Base-by-base conservation (phyloP, 192 early-diverging fungal species). In the Dimargaris cristalligena region DNA sequence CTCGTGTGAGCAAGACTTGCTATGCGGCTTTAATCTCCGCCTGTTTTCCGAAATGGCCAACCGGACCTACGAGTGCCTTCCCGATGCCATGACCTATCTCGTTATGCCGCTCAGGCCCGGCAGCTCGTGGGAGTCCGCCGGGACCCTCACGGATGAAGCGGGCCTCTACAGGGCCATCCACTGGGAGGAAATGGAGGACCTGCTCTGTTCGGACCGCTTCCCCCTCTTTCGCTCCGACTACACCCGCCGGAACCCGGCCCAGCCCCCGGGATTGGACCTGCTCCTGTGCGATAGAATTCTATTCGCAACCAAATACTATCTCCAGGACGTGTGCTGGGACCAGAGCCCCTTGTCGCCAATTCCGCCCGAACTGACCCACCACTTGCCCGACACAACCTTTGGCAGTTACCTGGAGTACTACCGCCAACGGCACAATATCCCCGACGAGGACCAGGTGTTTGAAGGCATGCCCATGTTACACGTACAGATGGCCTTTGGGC, bases 41-140 rank as follows among this genome's bases (percentile, higher is more conserved):
- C 30, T 78, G 8, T 62, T 81, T 35, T 52, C 64, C 9, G 70
- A 77, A 8, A 65, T 82, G 6, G 59, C 71, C 31, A 70, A 74
- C 26, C 68, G 67, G 56, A 67, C 64, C 4, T 75, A 79, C 52
- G 44, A 62, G 25, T 84, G 82, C 64, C 56, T 67, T 3, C 44
- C 72, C 28, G 67, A 71, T 16, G 65, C 74, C 30, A 62, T 80
- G 38, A 73, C 82, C 0, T 78, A 72, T 32, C 68, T 83, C 31
- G 28, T 88, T 28, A 78, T 70, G 1, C 86, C 86, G 1, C 46
- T 77, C n/a, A n/a, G n/a, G n/a, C n/a, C n/a, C n/a, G n/a, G n/a
- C n/a, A n/a, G n/a, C n/a, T n/a, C n/a, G n/a, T n/a, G n/a, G n/a
- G n/a, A n/a, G n/a, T n/a, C n/a, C n/a, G n/a, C n/a, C n/a, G n/a